phyloP scores from a whole-genome alignment of 768 basidiomycete species.

The Melanogaster broomeanus region DNA sequence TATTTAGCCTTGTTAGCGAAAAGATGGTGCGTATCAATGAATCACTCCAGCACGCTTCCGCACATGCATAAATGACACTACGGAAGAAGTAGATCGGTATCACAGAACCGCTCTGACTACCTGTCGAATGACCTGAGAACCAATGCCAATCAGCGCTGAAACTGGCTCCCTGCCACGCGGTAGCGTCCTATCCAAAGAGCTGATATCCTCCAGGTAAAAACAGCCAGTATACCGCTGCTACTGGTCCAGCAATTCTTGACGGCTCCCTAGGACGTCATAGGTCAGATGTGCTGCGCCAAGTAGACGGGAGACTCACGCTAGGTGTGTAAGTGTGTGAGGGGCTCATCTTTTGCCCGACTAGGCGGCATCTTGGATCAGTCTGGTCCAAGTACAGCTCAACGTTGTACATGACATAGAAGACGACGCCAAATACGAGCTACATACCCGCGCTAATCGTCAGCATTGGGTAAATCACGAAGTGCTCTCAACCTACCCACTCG shows the following conservation, averaged over 20 bases:
- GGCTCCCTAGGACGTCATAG: slow-evolving; percentile 47
- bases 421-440: slow-evolving; percentile 64
- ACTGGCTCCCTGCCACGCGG: slow-evolving; percentile 61
- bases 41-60: slow-evolving; percentile 50
- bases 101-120: slow-evolving; percentile 20
- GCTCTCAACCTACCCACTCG: slow-evolving; percentile 43
- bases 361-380: slow-evolving; percentile 60
- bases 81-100: background rate
- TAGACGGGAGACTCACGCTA: slow-evolving; percentile 36
- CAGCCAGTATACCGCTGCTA: slow-evolving; percentile 66
- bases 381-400: slow-evolving; percentile 21
- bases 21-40: background rate
- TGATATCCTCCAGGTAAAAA: slow-evolving; percentile 69
- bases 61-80: slow-evolving; percentile 53
- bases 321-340: slow-evolving; percentile 69
- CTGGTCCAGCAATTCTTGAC: slow-evolving; percentile 69
- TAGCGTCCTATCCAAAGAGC: slow-evolving; percentile 60
- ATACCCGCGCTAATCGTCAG: slow-evolving; percentile 27
- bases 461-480: background rate
- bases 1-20: background rate
- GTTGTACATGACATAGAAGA: background rate
- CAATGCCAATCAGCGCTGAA: slow-evolving; percentile 54
- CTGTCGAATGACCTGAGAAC: slow-evolving; percentile 65
- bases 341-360: slow-evolving; percentile 76
- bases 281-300: background rate